Evolutionary conservation across 2,329 filamentous ascomycete species (phyloP), one percentile per base, ranked within the genome.

Genomic region (Aquanectria penicillioides): DNA sequence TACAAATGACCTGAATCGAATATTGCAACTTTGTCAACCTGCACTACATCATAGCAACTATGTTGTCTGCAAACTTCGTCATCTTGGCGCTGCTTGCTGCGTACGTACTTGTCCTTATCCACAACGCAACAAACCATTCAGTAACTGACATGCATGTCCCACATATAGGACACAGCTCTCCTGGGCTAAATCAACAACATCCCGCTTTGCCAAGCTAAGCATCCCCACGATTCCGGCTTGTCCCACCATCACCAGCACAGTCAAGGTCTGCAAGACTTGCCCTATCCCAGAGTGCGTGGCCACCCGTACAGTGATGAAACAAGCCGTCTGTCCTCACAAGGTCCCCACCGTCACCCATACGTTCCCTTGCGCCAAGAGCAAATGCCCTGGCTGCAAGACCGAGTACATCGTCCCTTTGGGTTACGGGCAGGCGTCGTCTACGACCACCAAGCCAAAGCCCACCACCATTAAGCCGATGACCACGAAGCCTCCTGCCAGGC

Each of bases 181-280:
- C 2, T 23, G 18, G 23, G 57, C 57, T n/a, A 29, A 47, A 20
- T 15, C 34, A 22, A 26, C 29, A 13, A 43, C 22, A 43, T 9
- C 25, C 9, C 15, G 18, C 13, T 2, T 31, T 57, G 15, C 28
- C 20, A 43, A 52, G 29, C 49, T 38, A 9, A 38, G 49, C 20
- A 38, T 37, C 15, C 49, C 43, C 22, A 52, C 44, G 23, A 50
- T 47, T 10, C 41, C 56, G 2, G 50, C 54, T 6, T 78, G 75
- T 37, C 75, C 76, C 29, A 76, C 74, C 18, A 66, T 76, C 12
- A 75, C 72, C 10, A 61, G 67, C 26, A 76, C 73, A 0, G 62
- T 64, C 11, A 61, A 71, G 15, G 51, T 73, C 36, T 78, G 76
- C 65, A 62, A 67, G 15, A 76, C 73, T 5, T 78, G 76, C 59